Evolutionary conservation across 495 filamentous ascomycete genomes (phyloP).

Genomic region (Hypoxylon rickii): DNA sequence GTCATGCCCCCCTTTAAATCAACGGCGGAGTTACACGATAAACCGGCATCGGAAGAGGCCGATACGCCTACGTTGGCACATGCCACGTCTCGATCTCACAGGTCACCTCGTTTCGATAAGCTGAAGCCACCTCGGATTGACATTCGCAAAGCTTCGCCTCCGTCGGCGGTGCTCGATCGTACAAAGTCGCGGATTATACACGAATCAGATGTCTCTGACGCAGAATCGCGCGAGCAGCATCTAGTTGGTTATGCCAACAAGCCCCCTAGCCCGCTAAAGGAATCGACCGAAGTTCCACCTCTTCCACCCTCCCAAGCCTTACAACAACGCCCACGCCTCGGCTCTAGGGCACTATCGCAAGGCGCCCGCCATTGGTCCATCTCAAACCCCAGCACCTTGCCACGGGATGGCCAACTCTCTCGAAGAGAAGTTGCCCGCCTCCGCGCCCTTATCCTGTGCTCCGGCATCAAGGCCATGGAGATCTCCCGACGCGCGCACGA

Average conservation of each 20-base stretch:
- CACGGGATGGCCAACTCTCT: constrained; percentile 46
- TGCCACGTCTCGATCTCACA: constrained; percentile 38
- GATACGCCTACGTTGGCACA: constrained; percentile 17
- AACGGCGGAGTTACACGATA: constrained; percentile 16
- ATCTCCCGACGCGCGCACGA: constrained; percentile 68
- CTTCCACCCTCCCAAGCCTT: constrained; percentile 25
- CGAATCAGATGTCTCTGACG: constrained; percentile 43
- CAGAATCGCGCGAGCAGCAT: constrained; percentile 36
- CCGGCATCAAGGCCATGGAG: constrained; percentile 83
- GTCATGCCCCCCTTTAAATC: constrained; percentile 47
- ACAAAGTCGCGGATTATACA: constrained; percentile 21
- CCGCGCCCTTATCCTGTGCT: constrained; percentile 73
- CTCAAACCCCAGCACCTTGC: constrained; percentile 58
- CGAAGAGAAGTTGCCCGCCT: constrained; percentile 76
- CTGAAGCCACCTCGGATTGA: constrained; percentile 68
- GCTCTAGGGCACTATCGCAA: constrained; percentile 27
- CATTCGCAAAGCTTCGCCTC: constrained; percentile 55
- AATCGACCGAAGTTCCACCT: constrained; percentile 32
- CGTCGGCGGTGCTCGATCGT: constrained; percentile 40
- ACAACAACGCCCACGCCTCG: constrained; percentile 7
- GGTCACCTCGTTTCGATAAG: constrained; percentile 55
- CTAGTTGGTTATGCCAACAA: neutral
- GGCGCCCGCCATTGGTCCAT: constrained; percentile 70
- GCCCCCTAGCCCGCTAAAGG: constrained; percentile 18
- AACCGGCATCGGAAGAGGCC: constrained; percentile 10